Evolutionary conservation across 495 filamentous ascomycete genomes (phyloP).

Genomic region (Lophium mytilinum): DNA sequence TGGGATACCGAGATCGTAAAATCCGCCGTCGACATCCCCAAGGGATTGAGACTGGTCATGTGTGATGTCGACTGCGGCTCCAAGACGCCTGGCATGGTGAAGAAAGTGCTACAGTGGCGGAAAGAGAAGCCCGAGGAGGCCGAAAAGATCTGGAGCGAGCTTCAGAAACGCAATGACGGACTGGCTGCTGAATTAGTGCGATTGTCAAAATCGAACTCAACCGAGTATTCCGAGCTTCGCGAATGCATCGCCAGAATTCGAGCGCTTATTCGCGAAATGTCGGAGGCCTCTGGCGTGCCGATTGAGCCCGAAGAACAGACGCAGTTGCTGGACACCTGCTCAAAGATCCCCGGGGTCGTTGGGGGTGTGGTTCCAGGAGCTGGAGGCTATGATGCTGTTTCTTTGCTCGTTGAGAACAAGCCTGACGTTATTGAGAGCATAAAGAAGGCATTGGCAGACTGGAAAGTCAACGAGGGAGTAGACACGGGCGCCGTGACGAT

Average conservation of each 20-base stretch:
- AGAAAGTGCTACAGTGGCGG: constrained; percentile 77
- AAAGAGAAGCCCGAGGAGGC: constrained; percentile 59
- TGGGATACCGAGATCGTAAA: constrained; percentile 78
- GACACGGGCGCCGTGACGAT: constrained; percentile 51
- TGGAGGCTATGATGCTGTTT: constrained; percentile 89
- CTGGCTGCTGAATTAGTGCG: constrained; percentile 54
- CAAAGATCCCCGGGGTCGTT: constrained; percentile 65
- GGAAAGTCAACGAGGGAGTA: constrained; percentile 45
- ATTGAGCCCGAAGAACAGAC: constrained; percentile 88
- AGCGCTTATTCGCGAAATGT: constrained; percentile 64
- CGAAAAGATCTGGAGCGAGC: constrained; percentile 56
- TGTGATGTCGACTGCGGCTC: constrained; percentile 93
- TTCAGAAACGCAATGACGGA: constrained; percentile 67
- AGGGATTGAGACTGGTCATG: constrained; percentile 68
- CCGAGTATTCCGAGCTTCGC: constrained; percentile 22
- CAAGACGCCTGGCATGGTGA: constrained; percentile 92
- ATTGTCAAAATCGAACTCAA: constrained; percentile 23
- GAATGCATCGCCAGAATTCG: constrained; percentile 46
- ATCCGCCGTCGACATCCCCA: constrained; percentile 53
- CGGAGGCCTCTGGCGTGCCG: constrained; percentile 62
- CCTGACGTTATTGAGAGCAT: constrained; percentile 56
- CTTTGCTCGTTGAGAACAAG: constrained; percentile 68
- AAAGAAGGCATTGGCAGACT: constrained; percentile 53
- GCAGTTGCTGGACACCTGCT: constrained; percentile 67
- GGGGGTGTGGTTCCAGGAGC: constrained; percentile 92